Evolutionary conservation across 176 grass and related monocot genomes (phyloP), one percentile per base, ranked within the genome.

Genomic region (Otatea glauca): DNA sequence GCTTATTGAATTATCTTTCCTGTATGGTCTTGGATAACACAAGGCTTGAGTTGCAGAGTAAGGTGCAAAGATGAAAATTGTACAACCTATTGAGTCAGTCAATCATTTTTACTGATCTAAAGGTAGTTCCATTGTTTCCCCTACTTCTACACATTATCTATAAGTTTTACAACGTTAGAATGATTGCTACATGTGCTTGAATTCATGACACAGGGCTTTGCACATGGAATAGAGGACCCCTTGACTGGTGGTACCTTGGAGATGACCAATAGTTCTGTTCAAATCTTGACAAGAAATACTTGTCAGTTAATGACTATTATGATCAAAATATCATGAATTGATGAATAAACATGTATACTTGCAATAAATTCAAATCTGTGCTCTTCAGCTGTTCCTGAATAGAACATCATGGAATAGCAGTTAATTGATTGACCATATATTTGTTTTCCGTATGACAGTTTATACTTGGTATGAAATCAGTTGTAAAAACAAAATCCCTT

Each of bases 341-440:
- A 14, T 53, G 82, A 65, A 83, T 69, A 81, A 70, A 69, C n/a
- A 78, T 55, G 9, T 35, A 17, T 35, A 56, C 27, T 23, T 59
- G 14, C 9, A 35, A 74, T 2, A 53, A 13, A 74, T 23, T 38
- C 7, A 37, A 11, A 16, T 55, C 2, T 35, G 49, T 68, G 6
- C 49, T 58, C 7, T 71, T 76, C 14, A 67, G 21, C 5, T 76
- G 61, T 56, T 66, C 0, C 47, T 6, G 48, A 68, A 68, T 53
- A 45, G n/a, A 76, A 42, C 74, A 43, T 56, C 9, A 44, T 25
- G 27, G 35, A 76, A 67, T 54, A 84, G 9, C 7, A 25, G 45
- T 43, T 68, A 48, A 73, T 49, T 16, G 29, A 24, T 49, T 63
- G 27, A 55, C 18, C 25, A 49, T 60, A 29, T 27, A 81, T 81